These are phyloP conservation scores for Zygoascus flipseniorum DNA, from an alignment of 805 yeast species.

Conservation along the genomic window DNA sequence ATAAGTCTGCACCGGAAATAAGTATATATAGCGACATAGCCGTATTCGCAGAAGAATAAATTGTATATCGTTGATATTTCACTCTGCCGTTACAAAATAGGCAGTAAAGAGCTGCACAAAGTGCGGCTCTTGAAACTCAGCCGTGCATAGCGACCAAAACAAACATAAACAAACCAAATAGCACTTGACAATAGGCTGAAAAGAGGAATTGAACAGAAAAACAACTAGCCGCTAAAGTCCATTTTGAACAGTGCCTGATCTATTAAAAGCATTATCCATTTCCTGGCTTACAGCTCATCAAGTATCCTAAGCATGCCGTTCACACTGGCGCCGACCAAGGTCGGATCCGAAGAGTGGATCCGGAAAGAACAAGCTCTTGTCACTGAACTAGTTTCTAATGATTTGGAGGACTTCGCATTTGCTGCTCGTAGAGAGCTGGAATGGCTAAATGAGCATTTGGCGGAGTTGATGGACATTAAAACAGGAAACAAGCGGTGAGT, in stretches of 20 bases:
- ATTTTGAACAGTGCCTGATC: too few species aligned
- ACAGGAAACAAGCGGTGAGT: conserved; percentile 18
- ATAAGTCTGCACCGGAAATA: neutral
- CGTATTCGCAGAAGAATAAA: too few species aligned
- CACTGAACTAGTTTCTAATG: conserved; percentile 31
- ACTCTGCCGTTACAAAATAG: neutral
- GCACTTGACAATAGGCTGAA: too few species aligned
- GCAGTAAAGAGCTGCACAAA: neutral
- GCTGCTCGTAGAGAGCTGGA: conserved; percentile 34
- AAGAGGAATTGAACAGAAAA: too few species aligned
- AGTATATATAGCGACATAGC: neutral
- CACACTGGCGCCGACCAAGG: conserved; percentile 3
- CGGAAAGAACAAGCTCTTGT: conserved; percentile 36
- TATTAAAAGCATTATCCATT: too few species aligned
- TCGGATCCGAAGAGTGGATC: conserved; percentile 47
- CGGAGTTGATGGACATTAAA: conserved; percentile 24
- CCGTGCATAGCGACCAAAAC: neutral
- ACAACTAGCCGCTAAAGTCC: too few species aligned
- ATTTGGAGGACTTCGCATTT: conserved; percentile 34
- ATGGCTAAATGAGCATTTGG: conserved; percentile 37
- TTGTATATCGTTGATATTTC: neutral
- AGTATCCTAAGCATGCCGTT: neutral
- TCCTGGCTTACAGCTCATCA: too few species aligned
- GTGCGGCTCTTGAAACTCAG: neutral
- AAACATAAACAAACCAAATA: neutral